phyloP scores from a whole-genome alignment of 805 yeast species.

The Ogataea nonfermentans region DNA sequence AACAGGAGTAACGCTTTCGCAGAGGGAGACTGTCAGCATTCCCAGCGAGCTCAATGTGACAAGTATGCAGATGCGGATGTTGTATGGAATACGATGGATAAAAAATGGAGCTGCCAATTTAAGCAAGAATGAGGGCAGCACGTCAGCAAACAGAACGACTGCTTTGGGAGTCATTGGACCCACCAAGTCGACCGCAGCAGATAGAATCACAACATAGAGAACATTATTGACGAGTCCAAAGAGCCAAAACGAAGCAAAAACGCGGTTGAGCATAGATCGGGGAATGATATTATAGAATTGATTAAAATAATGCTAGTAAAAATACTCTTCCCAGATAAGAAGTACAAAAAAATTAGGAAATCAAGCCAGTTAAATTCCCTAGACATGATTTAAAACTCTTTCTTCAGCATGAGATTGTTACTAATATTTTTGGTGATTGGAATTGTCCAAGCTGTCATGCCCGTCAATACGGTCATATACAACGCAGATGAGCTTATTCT shows the following conservation, averaged over 20 bases:
- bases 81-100: conserved; percentile 64
- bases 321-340: too few relatives aligned
- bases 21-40: conserved; percentile 64
- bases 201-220: conserved; percentile 83
- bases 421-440: neutral
- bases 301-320: too few relatives aligned
- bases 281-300: too few relatives aligned
- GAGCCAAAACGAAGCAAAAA: conserved; percentile 63
- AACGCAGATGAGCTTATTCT: neutral
- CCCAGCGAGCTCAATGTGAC: conserved; percentile 65
- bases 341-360: neutral
- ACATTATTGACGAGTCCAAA: conserved; percentile 89
- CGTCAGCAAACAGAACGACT: conserved; percentile 79
- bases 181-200: conserved; percentile 91
- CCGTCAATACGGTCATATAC: neutral
- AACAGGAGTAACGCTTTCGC: conserved; percentile 37
- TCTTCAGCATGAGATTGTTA: neutral
- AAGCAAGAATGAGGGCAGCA: conserved; percentile 73
- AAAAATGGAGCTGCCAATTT: conserved; percentile 79
- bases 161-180: conserved; percentile 85
- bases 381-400: neutral
- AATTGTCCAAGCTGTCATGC: neutral
- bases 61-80: conserved; percentile 48
- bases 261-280: conserved; percentile 13
- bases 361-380: neutral